phyloP scores from a whole-genome alignment of 1,284 basidiomycete species.

The Psilocybe mexicana region DNA sequence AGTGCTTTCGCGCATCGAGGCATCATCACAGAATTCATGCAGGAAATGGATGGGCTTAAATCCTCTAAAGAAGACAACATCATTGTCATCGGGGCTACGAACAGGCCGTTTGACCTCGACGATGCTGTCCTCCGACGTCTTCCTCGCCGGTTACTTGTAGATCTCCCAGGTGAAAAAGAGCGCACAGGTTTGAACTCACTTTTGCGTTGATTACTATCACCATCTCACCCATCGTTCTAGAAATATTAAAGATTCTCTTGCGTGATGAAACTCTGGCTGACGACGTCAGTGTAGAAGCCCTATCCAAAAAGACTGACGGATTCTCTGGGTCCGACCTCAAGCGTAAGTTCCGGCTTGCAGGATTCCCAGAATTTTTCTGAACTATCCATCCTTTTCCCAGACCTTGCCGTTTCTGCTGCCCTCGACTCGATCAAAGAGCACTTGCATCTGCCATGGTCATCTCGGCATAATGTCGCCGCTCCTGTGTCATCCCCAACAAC shows the following conservation, averaged over 20 bases:
- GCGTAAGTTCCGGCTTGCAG: slow-evolving; percentile 53
- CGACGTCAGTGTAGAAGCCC: slow-evolving; percentile 63
- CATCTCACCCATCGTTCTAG: slow-evolving; percentile 38
- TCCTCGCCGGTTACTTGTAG: slow-evolving; percentile 81
- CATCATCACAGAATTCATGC: slow-evolving; percentile 95
- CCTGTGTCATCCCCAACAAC: slow-evolving; percentile 9
- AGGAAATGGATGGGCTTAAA: slow-evolving; percentile 95
- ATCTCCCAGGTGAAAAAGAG: slow-evolving; percentile 82
- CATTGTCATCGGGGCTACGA: slow-evolving; percentile 94
- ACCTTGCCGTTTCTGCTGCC: slow-evolving; percentile 88
- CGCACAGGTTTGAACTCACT: slow-evolving; percentile 60
- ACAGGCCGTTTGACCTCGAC: slow-evolving; percentile 83
- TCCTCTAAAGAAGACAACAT: slow-evolving; percentile 80
- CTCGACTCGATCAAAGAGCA: slow-evolving; percentile 86
- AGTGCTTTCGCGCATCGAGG: slow-evolving; percentile 83
- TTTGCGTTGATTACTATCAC: neutral
- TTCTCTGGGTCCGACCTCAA: slow-evolving; percentile 95
- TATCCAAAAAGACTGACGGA: slow-evolving; percentile 78
- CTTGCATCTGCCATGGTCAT: slow-evolving; percentile 74
- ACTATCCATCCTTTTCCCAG: slow-evolving; percentile 39
- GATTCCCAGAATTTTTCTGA: slow-evolving; percentile 12
- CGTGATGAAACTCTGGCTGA: slow-evolving; percentile 71
- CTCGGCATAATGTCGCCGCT: slow-evolving; percentile 10
- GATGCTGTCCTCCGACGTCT: slow-evolving; percentile 84
- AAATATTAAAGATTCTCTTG: slow-evolving; percentile 82